A percentile compares a stretch with the other conserved stretches of the same genome.
Conservation (phyloP, 139 green algal genomes). For the Chlorella vulgaris region DNA sequence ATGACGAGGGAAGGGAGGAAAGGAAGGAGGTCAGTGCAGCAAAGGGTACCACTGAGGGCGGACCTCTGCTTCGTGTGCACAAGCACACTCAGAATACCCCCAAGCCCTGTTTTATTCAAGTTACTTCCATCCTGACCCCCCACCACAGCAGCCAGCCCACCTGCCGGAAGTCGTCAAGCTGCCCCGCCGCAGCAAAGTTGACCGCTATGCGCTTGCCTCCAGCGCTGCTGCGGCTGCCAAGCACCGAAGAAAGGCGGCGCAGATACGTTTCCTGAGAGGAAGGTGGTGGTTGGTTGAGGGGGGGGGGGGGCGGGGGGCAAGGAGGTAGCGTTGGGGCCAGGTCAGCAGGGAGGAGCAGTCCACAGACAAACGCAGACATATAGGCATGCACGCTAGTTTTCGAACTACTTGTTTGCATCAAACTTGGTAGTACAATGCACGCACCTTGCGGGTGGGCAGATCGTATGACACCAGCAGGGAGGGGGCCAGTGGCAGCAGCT, state of each 20-base stretch:
- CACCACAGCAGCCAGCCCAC: background rate
- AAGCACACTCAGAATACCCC: background rate
- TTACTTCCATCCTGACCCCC: background rate
- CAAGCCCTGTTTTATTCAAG: background rate
- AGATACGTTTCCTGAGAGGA: constrained; percentile 2
- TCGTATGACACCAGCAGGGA: constrained; percentile 44
- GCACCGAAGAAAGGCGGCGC: constrained; percentile 27
- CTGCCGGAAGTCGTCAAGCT: constrained; percentile 34
- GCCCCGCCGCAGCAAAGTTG: constrained; percentile 33
- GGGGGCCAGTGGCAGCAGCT: constrained; percentile 33
- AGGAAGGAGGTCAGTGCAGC: background rate
- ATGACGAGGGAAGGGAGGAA: no score
- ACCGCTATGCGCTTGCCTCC: constrained; percentile 33
- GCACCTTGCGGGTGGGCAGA: constrained; percentile 38
- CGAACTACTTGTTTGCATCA: background rate
- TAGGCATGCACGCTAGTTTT: background rate
- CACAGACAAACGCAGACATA: background rate
- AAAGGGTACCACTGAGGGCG: background rate
- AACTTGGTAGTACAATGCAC: background rate
- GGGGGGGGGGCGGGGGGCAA: no score
- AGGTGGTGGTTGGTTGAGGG: background rate
- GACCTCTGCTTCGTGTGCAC: background rate
- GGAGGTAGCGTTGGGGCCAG: background rate
- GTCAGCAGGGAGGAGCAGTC: background rate
- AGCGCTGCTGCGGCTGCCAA: constrained; percentile 30